Conservation (phyloP, 2,329 filamentous ascomycete genomes). For the Beauveria rudraprayagi region DNA sequence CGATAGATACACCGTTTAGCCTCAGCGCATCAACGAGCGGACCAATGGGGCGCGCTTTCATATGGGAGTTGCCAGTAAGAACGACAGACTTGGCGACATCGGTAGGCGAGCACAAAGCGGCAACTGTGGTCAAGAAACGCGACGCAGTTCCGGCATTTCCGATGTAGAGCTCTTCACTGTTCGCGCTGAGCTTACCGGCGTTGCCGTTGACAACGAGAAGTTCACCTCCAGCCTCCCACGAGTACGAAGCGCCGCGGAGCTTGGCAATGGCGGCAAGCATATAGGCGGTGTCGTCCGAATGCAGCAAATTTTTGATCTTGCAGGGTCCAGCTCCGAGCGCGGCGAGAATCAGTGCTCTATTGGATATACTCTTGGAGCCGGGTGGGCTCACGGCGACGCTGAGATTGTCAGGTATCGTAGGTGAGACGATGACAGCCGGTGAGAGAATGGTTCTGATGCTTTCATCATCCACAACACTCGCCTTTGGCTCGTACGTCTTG, state of each 20-base stretch:
- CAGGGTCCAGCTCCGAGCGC: conserved; percentile 82
- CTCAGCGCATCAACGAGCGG: conserved; percentile 85
- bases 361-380: conserved; percentile 96
- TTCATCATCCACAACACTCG: conserved; percentile 79
- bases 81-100: conserved; percentile 57
- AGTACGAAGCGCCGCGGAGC: conserved; percentile 78
- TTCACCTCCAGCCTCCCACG: conserved; percentile 92
- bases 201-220: conserved; percentile 83
- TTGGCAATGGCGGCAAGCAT: conserved; percentile 90
- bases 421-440: conserved; percentile 64
- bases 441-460: conserved; percentile 79
- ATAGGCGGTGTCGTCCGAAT: conserved; percentile 94
- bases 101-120: conserved; percentile 67
- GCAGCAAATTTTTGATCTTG: conserved; percentile 82
- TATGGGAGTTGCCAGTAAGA: conserved; percentile 86
- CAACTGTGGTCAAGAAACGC: conserved; percentile 86
- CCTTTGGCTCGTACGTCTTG: conserved; percentile 75
- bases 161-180: conserved; percentile 71
- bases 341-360: conserved; percentile 87
- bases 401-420: conserved; percentile 58
- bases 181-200: conserved; percentile 76
- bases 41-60: conserved; percentile 93
- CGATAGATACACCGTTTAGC: conserved; percentile 76
- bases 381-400: conserved; percentile 76
- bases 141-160: conserved; percentile 96